phyloP scores from a whole-genome alignment of 2,329 filamentous ascomycete genomes.

The Podosphaera fusca region DNA sequence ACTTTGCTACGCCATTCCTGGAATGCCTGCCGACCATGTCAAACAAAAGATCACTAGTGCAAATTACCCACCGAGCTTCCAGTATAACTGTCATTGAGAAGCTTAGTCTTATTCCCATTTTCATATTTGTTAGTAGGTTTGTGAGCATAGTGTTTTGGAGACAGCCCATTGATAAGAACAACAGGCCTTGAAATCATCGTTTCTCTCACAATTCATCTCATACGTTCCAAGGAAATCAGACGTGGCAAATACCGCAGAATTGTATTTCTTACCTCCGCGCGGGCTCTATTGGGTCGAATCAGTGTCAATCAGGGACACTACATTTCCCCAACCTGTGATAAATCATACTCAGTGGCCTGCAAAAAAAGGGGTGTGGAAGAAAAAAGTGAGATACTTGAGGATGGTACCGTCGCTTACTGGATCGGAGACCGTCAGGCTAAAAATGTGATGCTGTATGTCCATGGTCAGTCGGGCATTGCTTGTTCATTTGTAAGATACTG shows the following conservation, averaged over 20 bases:
- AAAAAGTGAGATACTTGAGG: conserved; percentile 11
- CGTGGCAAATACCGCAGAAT: conserved; percentile 7
- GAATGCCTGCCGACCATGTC: too few species aligned
- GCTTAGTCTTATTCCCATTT: too few species aligned
- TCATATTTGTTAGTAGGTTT: too few species aligned
- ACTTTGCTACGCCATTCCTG: too few species aligned
- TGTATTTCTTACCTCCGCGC: conserved; percentile 6
- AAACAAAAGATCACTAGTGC: too few species aligned
- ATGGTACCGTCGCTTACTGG: conserved; percentile 24
- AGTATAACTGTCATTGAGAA: too few species aligned
- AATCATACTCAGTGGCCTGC: conserved; percentile 9
- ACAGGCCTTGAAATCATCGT: too few species aligned
- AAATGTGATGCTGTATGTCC: conserved; percentile 23
- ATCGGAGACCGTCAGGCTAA: conserved; percentile 19
- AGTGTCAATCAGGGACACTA: conserved; percentile 9
- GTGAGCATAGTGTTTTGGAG: too few species aligned
- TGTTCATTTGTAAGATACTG: neutral
- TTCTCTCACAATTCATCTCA: conserved; percentile 5
- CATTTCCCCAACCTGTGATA: conserved; percentile 7
- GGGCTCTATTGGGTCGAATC: conserved; percentile 5
- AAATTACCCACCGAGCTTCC: too few species aligned
- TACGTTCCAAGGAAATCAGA: conserved; percentile 4
- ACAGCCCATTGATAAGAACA: too few species aligned
- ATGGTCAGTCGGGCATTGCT: conserved; percentile 16
- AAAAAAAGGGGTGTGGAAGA: conserved; percentile 8